These are phyloP conservation scores for Oryza glumipatula DNA, from an alignment of 176 grass and related monocot genomes.

Conservation along the genomic window DNA sequence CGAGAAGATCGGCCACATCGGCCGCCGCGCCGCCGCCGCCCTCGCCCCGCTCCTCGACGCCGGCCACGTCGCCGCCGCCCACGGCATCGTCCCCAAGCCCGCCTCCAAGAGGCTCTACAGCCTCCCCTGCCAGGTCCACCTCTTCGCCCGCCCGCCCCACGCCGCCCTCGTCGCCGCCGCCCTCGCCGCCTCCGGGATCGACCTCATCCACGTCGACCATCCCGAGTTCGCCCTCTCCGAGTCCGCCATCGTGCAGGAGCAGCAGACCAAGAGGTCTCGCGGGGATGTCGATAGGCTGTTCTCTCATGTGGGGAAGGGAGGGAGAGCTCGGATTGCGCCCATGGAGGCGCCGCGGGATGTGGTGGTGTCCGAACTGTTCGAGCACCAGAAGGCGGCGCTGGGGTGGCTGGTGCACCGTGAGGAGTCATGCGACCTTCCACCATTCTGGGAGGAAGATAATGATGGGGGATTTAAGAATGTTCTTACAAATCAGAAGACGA, in stretches of 20 bases:
- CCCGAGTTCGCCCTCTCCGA: slow-evolving; percentile 73
- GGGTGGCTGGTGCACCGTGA: slow-evolving; percentile 82
- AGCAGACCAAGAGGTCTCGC: slow-evolving; percentile 35
- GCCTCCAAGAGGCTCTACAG: slow-evolving; percentile 27
- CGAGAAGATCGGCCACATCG: slow-evolving; percentile 60
- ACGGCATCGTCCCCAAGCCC: slow-evolving; percentile 63
- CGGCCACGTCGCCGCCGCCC: slow-evolving; percentile 43
- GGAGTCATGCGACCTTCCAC: slow-evolving; percentile 76
- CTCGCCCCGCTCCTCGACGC: slow-evolving; percentile 85
- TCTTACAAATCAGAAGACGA: slow-evolving; percentile 52
- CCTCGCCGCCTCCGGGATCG: slow-evolving; percentile 42
- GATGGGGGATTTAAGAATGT: slow-evolving; percentile 60
- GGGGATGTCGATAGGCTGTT: slow-evolving; percentile 71
- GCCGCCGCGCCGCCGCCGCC: slow-evolving; percentile 2
- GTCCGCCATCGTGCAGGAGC: slow-evolving; percentile 61
- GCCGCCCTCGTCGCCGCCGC: slow-evolving; percentile 35
- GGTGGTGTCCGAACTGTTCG: slow-evolving; percentile 62
- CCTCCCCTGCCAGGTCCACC: slow-evolving; percentile 77
- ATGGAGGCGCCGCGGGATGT: slow-evolving; percentile 75
- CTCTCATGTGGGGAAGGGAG: slow-evolving; percentile 50
- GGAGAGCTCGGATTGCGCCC: slow-evolving; percentile 28
- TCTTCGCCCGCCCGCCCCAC: slow-evolving; percentile 62
- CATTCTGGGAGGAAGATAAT: slow-evolving; percentile 65
- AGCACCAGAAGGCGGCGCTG: slow-evolving; percentile 82
- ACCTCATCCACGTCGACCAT: slow-evolving; percentile 51